Base-by-base conservation (phyloP, 2,329 filamentous ascomycete species). In the Talaromyces sp. region DNA sequence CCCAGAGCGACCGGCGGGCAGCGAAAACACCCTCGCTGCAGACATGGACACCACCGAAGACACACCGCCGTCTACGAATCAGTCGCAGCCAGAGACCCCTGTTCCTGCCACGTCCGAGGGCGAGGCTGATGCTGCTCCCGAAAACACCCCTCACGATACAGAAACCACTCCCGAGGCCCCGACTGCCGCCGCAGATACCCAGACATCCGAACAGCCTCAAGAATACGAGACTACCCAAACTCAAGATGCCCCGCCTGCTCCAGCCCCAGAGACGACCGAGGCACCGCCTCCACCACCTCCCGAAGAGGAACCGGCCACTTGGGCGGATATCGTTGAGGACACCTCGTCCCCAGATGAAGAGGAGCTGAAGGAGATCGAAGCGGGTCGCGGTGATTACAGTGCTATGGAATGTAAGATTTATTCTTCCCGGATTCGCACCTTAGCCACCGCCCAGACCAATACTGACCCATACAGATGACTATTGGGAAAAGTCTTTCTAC, bases 401-500 rank as follows among this genome's bases (percentile, higher is more conserved):
- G 85, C 84, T n/a, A 67, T 80, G 52, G 83, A 87, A 64, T 79
- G 79, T 77, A 71, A 66, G 75, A 53, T 46, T 24, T 7, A 19
- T 46, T 21, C n/a, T 6, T 2, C 38, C 13, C 14, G 13, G 13
- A 43, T 41, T 46, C 21, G 11, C 32, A 31, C 11, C 14, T 38
- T 8, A 21, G 13, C 19, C 9, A 32, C 5, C 35, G 58, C 55
- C 64, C 55, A 65, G 27, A 17, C 51, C 27, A 17, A 58, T 10
- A 46, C 32, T 50, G 24, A 59, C 5, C 21, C 9, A 27, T 14
- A 10, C 60, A 80, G 78, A 86, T 67, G 72, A 79, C 21, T 79
- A 86, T 67, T 86, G 84, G 83, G 82, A 86, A 68, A 79, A 79
- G 62, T 77, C 80, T 64, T 81, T 85, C 9, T 86, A 82, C 65